Evolutionary conservation across 805 yeast species (phyloP), one percentile per base, ranked within the genome.

Genomic region (Metschnikowia kofuensis): DNA sequence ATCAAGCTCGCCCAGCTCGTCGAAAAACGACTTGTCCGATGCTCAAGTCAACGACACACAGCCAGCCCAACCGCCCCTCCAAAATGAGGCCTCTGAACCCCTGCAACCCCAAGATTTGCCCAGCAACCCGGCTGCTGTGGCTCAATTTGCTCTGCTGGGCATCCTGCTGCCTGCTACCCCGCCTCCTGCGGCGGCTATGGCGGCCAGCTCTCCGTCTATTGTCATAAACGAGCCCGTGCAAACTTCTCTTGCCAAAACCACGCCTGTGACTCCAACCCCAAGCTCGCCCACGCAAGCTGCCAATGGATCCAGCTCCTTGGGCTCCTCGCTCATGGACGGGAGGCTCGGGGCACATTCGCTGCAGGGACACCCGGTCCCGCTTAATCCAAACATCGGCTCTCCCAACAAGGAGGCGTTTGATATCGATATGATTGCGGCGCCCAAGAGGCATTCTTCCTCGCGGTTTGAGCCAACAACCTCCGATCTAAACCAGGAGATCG

Each of bases 361-460:
- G 47, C 55, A 49, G 32, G 49, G 42, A 50, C 74, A 78, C 49
- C 65, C 72, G 40, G 67, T 72, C 82, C 35, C 80, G 75, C 58
- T 79, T 80, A 31, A 76, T 77, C 61, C 88, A 76, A 61, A 74
- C 79, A 59, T 68, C 82, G 48, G 82, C 7, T 74, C 85, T 2
- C 85, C 86, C 34, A 75, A 84, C 29, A 82, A 81, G 61, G 87
- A 86, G 56, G 83, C 74, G 38, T 75, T 79, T 52, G 89, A 88
- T 56, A 77, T 91, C 49, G 98, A 91, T 61, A 77, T 91, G 57
- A 85, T 91, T 45, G 83, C 64, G 16, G 65, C 75, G 2, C 97
- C 97, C 21, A 89, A 87, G 62, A 82, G 98, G 63, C 98, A 92
- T 65, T 86, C 92, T 44, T 87, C 96, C 29, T 88, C 96, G 32